Evolutionary conservation across 768 basidiomycete genomes (phyloP).

Genomic region (Hypsizygus marmoreus): DNA sequence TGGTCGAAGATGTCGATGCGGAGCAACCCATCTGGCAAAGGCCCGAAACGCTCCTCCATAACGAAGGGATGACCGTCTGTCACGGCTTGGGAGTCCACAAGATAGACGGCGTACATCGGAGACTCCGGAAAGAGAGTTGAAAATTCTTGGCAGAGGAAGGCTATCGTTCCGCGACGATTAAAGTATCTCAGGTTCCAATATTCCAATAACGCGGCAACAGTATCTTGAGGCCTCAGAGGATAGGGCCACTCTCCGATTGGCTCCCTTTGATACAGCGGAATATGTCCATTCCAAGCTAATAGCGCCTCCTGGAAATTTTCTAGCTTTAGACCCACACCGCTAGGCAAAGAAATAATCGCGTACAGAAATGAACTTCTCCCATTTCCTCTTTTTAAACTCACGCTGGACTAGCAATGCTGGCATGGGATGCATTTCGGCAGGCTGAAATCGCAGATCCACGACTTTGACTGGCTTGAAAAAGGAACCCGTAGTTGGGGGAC

Average conservation of each 20-base stretch:
- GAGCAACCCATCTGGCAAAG: constrained; percentile 18
- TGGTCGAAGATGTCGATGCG: constrained; percentile 25
- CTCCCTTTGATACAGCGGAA: background rate
- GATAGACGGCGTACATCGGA: constrained; percentile 25
- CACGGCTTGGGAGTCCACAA: constrained; percentile 18
- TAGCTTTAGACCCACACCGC: background rate
- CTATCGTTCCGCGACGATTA: constrained; percentile 11
- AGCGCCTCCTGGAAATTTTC: constrained; percentile 18
- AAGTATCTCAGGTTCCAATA: constrained; percentile 22
- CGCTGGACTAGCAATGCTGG: constrained; percentile 14
- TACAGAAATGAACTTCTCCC: constrained; percentile 22
- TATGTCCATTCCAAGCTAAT: constrained; percentile 16
- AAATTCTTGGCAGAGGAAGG: constrained; percentile 22
- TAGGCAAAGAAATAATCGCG: background rate
- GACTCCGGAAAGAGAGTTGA: constrained; percentile 20
- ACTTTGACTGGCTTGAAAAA: constrained; percentile 19
- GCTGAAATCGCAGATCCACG: constrained; percentile 22
- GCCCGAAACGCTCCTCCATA: constrained; percentile 23
- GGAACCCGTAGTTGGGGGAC: no score
- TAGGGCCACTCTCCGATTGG: background rate
- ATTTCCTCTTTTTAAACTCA: constrained; percentile 15
- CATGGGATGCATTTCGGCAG: constrained; percentile 7
- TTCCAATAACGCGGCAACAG: constrained; percentile 15
- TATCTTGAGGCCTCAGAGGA: constrained; percentile 23
- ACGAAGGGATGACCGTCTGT: constrained; percentile 3